phyloP scores from a whole-genome alignment of 2,329 filamentous ascomycete species.

The Magnaporthales sp. region DNA sequence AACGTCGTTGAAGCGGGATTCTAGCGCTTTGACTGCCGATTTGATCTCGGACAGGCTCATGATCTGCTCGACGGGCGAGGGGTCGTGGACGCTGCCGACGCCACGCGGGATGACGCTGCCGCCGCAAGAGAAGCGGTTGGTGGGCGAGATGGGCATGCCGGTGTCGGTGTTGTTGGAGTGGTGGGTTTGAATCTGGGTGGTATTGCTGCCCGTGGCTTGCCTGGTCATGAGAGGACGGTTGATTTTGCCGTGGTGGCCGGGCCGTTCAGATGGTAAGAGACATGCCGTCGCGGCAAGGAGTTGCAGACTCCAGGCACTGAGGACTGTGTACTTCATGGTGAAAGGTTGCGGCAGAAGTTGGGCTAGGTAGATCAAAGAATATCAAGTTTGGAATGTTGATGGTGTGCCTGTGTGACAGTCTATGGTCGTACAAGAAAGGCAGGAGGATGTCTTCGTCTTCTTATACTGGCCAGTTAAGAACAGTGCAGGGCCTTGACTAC shows the following conservation, averaged over 20 bases:
- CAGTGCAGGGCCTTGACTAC: background rate
- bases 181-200: background rate
- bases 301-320: background rate
- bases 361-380: background rate
- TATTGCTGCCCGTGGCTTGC: background rate
- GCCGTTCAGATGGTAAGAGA: background rate
- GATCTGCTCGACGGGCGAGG: background rate
- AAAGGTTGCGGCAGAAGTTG: background rate
- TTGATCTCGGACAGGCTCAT: constrained; percentile 3
- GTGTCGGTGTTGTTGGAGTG: background rate
- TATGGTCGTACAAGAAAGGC: background rate
- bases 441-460: background rate
- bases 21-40: constrained; percentile 2
- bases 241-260: background rate
- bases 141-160: constrained; percentile 3
- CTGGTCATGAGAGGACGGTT: background rate
- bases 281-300: background rate
- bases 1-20: constrained; percentile 1
- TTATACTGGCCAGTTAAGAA: background rate
- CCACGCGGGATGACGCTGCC: background rate
- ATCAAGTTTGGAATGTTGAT: background rate
- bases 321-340: background rate
- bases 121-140: constrained; percentile 2
- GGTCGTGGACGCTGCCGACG: constrained; percentile 2
- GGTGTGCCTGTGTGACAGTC: background rate